A percentile compares a stretch with the other conserved stretches of the same genome.
Conservation (phyloP, 23 red algal species). For the Rhodosorus marinus region DNA sequence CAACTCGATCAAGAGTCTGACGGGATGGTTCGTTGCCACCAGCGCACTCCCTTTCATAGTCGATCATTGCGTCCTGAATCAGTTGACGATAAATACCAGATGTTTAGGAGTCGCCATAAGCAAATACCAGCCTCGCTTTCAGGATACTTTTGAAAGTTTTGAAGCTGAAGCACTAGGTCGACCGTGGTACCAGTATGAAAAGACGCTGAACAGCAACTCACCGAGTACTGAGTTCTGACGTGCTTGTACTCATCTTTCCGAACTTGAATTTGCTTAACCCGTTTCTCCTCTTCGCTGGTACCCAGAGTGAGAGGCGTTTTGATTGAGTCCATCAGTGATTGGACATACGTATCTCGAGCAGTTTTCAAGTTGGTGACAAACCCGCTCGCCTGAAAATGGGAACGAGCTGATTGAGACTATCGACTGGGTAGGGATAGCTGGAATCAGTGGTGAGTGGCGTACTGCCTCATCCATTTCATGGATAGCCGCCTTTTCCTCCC, state of each 20-base stretch:
- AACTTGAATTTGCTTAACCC: slow-evolving; percentile 22
- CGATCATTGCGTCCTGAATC: slow-evolving; percentile 85
- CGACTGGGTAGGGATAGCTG: background rate
- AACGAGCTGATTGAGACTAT: too few relatives aligned
- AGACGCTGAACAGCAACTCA: too few relatives aligned
- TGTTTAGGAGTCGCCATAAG: too few relatives aligned
- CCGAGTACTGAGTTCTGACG: slow-evolving; percentile 31
- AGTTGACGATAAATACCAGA: too few relatives aligned
- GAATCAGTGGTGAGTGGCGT: background rate
- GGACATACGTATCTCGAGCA: background rate
- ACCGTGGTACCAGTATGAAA: too few relatives aligned
- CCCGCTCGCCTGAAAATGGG: too few relatives aligned
- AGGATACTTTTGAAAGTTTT: too few relatives aligned
- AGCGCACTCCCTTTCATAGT: slow-evolving; percentile 26
- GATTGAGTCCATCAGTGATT: background rate
- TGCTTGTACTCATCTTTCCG: slow-evolving; percentile 59
- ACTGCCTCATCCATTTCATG: slow-evolving; percentile 38
- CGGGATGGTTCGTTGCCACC: slow-evolving; percentile 15
- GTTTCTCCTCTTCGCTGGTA: slow-evolving; percentile 38
- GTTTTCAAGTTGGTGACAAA: too few relatives aligned
- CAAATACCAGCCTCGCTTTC: too few relatives aligned
- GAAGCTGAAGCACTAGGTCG: too few relatives aligned
- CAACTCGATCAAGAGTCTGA: slow-evolving; percentile 14
- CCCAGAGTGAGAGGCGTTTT: slow-evolving; percentile 33
- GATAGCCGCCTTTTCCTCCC: slow-evolving; percentile 44